Conservation (phyloP, 1,139 yeast genomes). For the Meyerozyma carpophila region DNA sequence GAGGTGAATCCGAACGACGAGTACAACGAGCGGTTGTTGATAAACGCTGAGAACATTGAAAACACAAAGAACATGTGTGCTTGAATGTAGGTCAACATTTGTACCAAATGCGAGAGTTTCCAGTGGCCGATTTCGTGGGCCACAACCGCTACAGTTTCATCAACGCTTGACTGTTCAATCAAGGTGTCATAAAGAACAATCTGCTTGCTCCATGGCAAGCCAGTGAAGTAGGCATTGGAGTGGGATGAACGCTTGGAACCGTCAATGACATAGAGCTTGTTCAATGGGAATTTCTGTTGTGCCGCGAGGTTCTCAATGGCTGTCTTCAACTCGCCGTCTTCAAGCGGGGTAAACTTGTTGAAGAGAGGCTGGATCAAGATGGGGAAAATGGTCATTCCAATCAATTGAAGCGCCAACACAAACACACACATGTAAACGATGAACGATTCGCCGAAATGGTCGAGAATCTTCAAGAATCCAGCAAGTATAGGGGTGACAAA, state of each 20-base stretch:
- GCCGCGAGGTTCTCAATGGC: conserved; percentile 78
- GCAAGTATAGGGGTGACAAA: conserved; percentile 73
- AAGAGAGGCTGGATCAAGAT: conserved; percentile 85
- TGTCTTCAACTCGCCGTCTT: conserved; percentile 80
- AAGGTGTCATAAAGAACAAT: conserved; percentile 90
- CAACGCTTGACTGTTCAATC: conserved; percentile 68
- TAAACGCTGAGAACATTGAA: conserved; percentile 70
- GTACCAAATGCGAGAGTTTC: conserved; percentile 81
- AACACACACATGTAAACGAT: conserved; percentile 74
- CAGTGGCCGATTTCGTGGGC: conserved; percentile 99
- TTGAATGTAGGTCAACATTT: conserved; percentile 61
- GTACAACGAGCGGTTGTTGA: conserved; percentile 73
- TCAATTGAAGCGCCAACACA: conserved; percentile 63
- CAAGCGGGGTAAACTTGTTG: conserved; percentile 84
- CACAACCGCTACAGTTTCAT: conserved; percentile 86
- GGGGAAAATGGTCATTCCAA: conserved; percentile 72
- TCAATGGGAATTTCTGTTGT: conserved; percentile 76
- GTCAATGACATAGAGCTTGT: conserved; percentile 80
- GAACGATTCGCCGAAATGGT: conserved; percentile 72
- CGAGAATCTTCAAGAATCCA: conserved; percentile 75
- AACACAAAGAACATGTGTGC: conserved; percentile 60
- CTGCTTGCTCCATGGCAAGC: conserved; percentile 94
- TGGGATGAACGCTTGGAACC: conserved; percentile 95
- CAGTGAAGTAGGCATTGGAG: conserved; percentile 93
- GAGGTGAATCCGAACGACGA: conserved; percentile 68